Percentiles rank a stretch among this genome's conserved stretches.
These are phyloP conservation scores for Lichtheimia ornata DNA, from an alignment of 371 early-diverging fungal genomes.

Conservation along the genomic window DNA sequence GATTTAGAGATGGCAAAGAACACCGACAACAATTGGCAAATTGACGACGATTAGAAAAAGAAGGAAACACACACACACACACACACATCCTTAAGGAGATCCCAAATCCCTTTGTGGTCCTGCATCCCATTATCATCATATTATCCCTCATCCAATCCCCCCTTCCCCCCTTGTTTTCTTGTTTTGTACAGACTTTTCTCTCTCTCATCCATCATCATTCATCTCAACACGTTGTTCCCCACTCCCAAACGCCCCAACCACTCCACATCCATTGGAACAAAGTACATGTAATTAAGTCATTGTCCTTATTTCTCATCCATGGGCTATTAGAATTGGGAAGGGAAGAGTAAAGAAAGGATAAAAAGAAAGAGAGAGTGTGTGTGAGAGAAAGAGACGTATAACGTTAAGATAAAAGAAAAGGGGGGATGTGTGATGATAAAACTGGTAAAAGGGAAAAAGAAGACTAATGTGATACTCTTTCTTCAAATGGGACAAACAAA, in stretches of 20 bases:
- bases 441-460: not conserved
- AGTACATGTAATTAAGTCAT: conserved; percentile 7
- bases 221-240: too few species aligned
- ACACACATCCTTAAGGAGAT: not conserved
- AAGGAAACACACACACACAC: not conserved
- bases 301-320: conserved; percentile 2
- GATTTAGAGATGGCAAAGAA: conserved; percentile 41
- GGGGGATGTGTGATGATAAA: not conserved
- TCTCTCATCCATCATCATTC: not conserved
- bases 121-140: not conserved
- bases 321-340: not conserved
- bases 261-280: too few species aligned
- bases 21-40: conserved; percentile 38
- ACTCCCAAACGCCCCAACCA: too few species aligned
- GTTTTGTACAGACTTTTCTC: conserved; percentile 6
- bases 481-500: not conserved
- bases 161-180: not conserved
- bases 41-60: conserved; percentile 37
- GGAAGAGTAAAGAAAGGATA: not conserved
- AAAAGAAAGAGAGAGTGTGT: not conserved
- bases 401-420: not conserved
- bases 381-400: not conserved
- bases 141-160: not conserved
- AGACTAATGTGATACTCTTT: not conserved
- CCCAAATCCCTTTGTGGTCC: not conserved